Evolutionary conservation across 768 basidiomycete species (phyloP).

Genomic region (Pisolithus marmoratus): DNA sequence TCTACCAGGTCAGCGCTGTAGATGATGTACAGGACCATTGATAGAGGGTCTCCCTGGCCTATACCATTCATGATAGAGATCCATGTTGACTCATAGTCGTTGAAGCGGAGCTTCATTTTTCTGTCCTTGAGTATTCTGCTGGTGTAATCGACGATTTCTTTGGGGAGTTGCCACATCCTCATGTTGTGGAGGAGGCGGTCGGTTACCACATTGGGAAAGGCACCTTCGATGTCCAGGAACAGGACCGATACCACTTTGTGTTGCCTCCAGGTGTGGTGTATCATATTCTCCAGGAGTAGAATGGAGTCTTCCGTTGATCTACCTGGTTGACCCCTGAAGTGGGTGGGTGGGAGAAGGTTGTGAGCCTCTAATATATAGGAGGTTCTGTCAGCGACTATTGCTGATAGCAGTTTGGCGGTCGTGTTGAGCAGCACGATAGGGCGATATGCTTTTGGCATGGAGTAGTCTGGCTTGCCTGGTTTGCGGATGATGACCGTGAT

Average conservation of each 20-base stretch:
- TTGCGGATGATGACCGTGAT: conserved; percentile 30
- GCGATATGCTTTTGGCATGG: conserved; percentile 26
- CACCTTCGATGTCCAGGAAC: neutral
- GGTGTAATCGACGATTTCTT: neutral
- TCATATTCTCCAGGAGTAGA: neutral
- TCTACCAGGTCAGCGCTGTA: too few species aligned
- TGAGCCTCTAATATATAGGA: conserved; percentile 21
- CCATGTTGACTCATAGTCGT: neutral
- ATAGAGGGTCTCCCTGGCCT: neutral
- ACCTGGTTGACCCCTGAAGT: neutral
- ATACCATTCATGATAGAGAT: neutral
- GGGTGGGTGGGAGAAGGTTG: conserved; percentile 25
- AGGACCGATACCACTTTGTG: neutral
- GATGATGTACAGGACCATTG: too few species aligned
- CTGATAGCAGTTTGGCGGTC: conserved; percentile 23
- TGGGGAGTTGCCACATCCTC: neutral
- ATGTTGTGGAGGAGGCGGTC: neutral
- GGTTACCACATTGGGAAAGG: neutral
- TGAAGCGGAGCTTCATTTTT: neutral
- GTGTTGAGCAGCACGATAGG: conserved; percentile 35
- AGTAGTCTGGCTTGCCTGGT: conserved; percentile 31
- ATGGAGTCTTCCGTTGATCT: neutral
- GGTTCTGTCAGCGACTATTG: conserved; percentile 20
- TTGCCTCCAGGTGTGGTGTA: neutral
- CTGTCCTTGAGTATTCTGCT: neutral